Conservation (phyloP, 2,329 filamentous ascomycete species). For the Myriosclerotinia curreyana region DNA sequence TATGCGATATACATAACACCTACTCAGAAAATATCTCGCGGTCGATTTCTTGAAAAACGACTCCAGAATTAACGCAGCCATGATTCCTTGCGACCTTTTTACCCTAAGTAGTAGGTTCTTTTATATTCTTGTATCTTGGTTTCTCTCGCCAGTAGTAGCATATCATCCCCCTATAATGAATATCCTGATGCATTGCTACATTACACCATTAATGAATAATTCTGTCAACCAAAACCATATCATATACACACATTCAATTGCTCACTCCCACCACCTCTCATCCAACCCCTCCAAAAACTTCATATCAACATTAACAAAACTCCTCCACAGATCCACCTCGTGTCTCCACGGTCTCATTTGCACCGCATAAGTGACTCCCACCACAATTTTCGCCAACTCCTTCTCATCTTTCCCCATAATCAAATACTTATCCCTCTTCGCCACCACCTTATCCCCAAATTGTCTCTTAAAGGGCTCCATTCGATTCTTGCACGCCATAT, state of each 20-base stretch:
- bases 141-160: not conserved
- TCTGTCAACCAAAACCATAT: not conserved
- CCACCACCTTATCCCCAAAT: constrained; percentile 42
- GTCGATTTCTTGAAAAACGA: not conserved
- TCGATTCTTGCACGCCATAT: constrained; percentile 39
- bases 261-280: constrained; percentile 25
- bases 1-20: too few relatives aligned
- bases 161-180: not conserved
- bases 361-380: constrained; percentile 45
- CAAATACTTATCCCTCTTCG: constrained; percentile 45
- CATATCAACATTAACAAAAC: constrained; percentile 48
- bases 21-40: not conserved
- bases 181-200: not conserved
- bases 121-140: not conserved
- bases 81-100: not conserved
- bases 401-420: constrained; percentile 46
- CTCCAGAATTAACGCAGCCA: not conserved
- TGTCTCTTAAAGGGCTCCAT: constrained; percentile 30
- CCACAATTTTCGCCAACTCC: constrained; percentile 43
- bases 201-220: not conserved
- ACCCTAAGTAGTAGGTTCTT: not conserved
- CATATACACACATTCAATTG: not conserved
- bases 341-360: constrained; percentile 49
- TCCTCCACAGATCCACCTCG: constrained; percentile 52
- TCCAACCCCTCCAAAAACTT: constrained; percentile 46